A percentile compares a stretch with the other conserved stretches of the same genome.
These are phyloP conservation scores for Botrytis paeoniae DNA, from an alignment of 2,329 filamentous ascomycete species.

Conservation along the genomic window DNA sequence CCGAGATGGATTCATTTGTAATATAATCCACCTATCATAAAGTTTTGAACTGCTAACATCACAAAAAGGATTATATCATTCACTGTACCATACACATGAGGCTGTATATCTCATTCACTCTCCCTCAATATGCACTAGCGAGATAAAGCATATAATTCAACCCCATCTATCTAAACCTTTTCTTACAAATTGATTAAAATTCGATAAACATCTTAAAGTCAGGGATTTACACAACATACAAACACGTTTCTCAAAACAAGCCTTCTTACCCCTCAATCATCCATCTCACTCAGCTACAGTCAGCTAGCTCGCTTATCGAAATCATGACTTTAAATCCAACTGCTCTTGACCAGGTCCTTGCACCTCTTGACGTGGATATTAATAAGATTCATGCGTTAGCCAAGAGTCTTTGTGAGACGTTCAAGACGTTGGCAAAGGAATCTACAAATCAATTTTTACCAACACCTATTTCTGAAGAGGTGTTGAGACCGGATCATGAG, in stretches of 20 bases:
- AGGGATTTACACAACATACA: not conserved
- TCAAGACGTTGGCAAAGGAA: conserved; percentile 49
- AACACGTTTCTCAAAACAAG: not conserved
- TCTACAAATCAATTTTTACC: conserved; percentile 56
- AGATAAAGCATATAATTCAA: not conserved
- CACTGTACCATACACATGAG: not conserved
- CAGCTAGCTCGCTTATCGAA: conserved; percentile 13
- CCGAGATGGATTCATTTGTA: not conserved
- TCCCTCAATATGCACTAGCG: conserved; percentile 1
- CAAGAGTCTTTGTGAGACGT: conserved; percentile 47
- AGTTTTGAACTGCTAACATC: not conserved
- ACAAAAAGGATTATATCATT: not conserved
- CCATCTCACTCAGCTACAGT: not conserved
- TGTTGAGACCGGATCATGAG: conserved; percentile 49
- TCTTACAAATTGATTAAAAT: not conserved
- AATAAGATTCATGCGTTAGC: conserved; percentile 48
- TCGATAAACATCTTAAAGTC: not conserved
- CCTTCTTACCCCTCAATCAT: not conserved
- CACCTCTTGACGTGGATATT: conserved; percentile 49
- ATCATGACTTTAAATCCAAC: conserved; percentile 25
- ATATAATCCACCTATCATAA: not conserved
- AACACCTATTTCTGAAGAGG: conserved; percentile 59
- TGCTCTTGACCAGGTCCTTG: conserved; percentile 45
- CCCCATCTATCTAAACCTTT: not conserved
- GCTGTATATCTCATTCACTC: not conserved